Percentiles rank a stretch among this genome's conserved stretches.
These are phyloP conservation scores for Dendrobium catenatum DNA, from an alignment of 106 monocot species.

Conservation along the genomic window DNA sequence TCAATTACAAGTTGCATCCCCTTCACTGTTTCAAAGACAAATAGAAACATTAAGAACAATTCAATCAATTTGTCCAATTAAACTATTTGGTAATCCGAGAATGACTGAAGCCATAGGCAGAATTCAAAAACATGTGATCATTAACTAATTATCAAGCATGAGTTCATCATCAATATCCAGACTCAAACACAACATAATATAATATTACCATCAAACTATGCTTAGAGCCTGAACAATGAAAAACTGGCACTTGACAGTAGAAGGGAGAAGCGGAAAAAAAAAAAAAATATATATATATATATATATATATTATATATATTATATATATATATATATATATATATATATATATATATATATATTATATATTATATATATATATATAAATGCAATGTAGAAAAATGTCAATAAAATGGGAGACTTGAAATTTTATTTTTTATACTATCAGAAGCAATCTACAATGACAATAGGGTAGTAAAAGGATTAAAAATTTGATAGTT, in stretches of 20 bases:
- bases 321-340: not conserved
- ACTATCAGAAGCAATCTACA: not conserved
- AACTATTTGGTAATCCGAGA: not conserved
- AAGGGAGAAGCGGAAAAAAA: not conserved
- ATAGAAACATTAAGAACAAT: slow-evolving; percentile 4
- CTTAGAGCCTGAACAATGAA: not conserved
- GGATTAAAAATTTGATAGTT: not conserved
- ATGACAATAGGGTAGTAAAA: not conserved
- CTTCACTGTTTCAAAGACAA: slow-evolving; percentile 50
- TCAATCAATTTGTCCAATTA: not conserved
- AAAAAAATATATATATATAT: not conserved
- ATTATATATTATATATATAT: too few relatives aligned
- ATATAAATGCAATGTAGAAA: not conserved
- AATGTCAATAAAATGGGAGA: not conserved
- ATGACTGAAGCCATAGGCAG: not conserved
- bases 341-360: too few relatives aligned
- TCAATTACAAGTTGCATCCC: slow-evolving; percentile 97
- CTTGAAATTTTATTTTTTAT: not conserved
- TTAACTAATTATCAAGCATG: not conserved
- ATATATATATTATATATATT: too few relatives aligned
- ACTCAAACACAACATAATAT: not conserved
- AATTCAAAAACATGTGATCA: not conserved
- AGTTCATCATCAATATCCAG: not conserved
- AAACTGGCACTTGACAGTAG: not conserved
- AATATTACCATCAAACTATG: not conserved